Conservation (phyloP, 2,329 filamentous ascomycete genomes). For the Ophiostoma australiae region DNA sequence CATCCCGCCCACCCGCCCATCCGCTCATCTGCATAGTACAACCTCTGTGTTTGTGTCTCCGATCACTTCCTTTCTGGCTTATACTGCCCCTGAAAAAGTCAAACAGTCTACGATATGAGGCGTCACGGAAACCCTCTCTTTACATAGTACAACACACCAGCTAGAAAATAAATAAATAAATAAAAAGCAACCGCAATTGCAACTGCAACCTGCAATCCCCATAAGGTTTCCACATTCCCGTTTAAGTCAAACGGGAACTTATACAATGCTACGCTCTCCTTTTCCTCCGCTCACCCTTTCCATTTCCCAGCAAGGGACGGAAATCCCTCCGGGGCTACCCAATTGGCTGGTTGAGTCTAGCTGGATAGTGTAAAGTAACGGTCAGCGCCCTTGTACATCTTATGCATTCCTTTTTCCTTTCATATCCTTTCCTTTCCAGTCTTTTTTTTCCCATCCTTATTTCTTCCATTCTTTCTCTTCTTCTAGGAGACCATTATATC, state of each 20-base stretch:
- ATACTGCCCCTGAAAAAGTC: not conserved
- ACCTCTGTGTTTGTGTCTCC: not conserved
- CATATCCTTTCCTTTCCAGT: not conserved
- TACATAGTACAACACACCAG: not conserved
- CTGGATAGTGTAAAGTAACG: not conserved
- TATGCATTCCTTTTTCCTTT: not conserved
- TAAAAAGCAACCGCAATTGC: not conserved
- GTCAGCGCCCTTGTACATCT: not conserved
- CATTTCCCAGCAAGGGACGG: not conserved
- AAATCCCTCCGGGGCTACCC: not conserved
- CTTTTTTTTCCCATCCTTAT: not conserved
- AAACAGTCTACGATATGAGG: not conserved
- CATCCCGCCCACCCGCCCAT: not conserved
- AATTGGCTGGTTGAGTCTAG: not conserved
- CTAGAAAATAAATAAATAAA: not conserved
- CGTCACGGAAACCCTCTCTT: not conserved
- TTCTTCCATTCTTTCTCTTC: not conserved
- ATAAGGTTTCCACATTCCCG: not conserved
- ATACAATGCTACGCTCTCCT: not conserved
- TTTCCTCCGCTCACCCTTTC: not conserved
- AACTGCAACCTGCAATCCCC: not conserved
- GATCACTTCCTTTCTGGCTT: not conserved
- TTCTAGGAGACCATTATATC: not conserved
- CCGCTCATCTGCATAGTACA: not conserved
- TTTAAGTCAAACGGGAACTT: not conserved